phyloP scores from a whole-genome alignment of 2,329 filamentous ascomycete genomes.

The Ascocoryne sarcoides region DNA sequence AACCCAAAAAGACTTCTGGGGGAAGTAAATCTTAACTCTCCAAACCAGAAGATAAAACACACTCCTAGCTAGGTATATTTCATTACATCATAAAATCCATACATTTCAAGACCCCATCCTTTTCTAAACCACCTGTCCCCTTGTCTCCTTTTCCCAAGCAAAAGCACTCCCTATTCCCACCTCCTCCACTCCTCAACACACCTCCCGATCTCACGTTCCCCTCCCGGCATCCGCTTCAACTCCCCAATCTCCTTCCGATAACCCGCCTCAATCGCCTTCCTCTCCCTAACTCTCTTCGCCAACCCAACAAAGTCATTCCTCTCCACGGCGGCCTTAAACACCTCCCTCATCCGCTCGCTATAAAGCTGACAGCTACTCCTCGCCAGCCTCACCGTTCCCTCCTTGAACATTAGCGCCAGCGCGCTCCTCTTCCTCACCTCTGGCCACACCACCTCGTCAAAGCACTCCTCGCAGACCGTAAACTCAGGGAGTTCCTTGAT shows the following conservation, averaged over 20 bases:
- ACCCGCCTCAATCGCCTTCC: slow-evolving; percentile 30
- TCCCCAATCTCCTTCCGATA: slow-evolving; percentile 19
- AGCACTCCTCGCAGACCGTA: slow-evolving; percentile 83
- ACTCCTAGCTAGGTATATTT: no score
- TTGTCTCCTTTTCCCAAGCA: no score
- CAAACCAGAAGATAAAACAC: no score
- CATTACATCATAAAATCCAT: no score
- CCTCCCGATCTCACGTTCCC: slow-evolving; percentile 35
- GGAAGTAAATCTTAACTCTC: no score
- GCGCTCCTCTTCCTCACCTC: slow-evolving; percentile 43
- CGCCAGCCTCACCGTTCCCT: slow-evolving; percentile 45
- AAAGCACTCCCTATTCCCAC: slow-evolving; percentile 34
- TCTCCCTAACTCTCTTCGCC: slow-evolving; percentile 45
- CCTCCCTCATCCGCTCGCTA: slow-evolving; percentile 65
- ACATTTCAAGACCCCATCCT: no score
- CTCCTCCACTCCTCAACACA: slow-evolving; percentile 42
- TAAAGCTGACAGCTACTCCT: slow-evolving; percentile 68
- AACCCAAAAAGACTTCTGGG: no score
- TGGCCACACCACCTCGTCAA: slow-evolving; percentile 69
- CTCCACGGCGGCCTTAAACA: slow-evolving; percentile 60
- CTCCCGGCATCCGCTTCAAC: slow-evolving; percentile 12
- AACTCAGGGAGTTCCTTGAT: slow-evolving; percentile 69
- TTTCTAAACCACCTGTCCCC: no score
- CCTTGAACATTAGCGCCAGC: slow-evolving; percentile 58
- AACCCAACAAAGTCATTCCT: slow-evolving; percentile 60